phyloP scores from a whole-genome alignment of 1,284 basidiomycete species.

The Cryptococcus amylolentus region DNA sequence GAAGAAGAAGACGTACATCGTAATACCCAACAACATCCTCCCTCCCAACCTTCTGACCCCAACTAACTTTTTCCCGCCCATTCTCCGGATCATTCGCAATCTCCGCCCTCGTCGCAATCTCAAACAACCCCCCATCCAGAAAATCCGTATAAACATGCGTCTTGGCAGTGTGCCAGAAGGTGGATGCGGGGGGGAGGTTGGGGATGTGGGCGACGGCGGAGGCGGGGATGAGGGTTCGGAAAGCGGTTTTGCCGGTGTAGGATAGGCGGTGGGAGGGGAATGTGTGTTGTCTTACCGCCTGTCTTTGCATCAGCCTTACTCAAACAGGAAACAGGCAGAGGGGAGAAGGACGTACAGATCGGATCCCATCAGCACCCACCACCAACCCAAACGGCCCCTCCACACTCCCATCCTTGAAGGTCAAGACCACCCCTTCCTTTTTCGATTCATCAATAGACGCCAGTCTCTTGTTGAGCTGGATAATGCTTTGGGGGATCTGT shows the following conservation, averaged over 20 bases:
- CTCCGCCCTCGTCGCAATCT: slow-evolving; percentile 19
- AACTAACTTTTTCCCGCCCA: slow-evolving; percentile 21
- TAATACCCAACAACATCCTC: slow-evolving; percentile 21
- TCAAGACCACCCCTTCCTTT: slow-evolving; percentile 13
- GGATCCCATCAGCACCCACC: slow-evolving; percentile 37
- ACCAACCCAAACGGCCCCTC: slow-evolving; percentile 30
- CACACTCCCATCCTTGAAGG: slow-evolving; percentile 21
- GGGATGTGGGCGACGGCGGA: slow-evolving; percentile 15
- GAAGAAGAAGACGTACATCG: slow-evolving; percentile 8
- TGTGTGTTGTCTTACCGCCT: slow-evolving; percentile 26
- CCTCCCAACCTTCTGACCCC: slow-evolving; percentile 19
- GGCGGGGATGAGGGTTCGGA: slow-evolving; percentile 18
- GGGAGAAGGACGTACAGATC: slow-evolving; percentile 19
- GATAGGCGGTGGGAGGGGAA: slow-evolving; percentile 20
- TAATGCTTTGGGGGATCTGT: slow-evolving; percentile 20
- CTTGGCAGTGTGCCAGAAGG: slow-evolving; percentile 21
- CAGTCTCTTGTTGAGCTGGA: slow-evolving; percentile 29
- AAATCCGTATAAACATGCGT: slow-evolving; percentile 22
- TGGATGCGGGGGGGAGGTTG: slow-evolving; percentile 9
- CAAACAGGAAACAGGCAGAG: background rate
- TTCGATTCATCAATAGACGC: slow-evolving; percentile 8
- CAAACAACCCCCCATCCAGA: slow-evolving; percentile 18
- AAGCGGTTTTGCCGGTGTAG: slow-evolving; percentile 24
- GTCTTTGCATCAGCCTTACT: background rate
- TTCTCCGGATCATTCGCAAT: slow-evolving; percentile 15